These are phyloP conservation scores for Schizosaccharomyces japonicus DNA, from an alignment of 805 yeast species.

Conservation along the genomic window DNA sequence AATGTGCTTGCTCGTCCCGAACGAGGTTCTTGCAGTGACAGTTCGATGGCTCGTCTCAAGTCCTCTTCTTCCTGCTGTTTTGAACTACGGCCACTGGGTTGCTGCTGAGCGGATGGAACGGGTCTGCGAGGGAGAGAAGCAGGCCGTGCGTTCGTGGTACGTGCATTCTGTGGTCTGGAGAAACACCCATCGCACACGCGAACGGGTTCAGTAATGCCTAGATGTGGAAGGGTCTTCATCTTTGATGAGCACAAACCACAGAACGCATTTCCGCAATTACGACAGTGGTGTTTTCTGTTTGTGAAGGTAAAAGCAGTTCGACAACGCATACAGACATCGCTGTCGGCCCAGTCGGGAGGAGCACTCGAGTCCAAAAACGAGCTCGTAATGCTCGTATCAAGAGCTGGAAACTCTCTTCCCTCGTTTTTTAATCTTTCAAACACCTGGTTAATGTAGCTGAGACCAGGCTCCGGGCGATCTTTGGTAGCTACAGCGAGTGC, in stretches of 20 bases:
- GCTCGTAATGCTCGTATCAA: constrained; percentile 11
- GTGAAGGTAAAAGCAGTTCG: constrained; percentile 55
- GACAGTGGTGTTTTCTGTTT: constrained; percentile 85
- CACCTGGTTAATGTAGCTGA: constrained; percentile 37
- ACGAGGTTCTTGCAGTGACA: constrained; percentile 40
- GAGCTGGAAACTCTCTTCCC: constrained; percentile 17
- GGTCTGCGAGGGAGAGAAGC: constrained; percentile 10
- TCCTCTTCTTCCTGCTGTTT: constrained; percentile 48
- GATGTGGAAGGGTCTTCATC: constrained; percentile 43
- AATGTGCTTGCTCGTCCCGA: constrained; percentile 3
- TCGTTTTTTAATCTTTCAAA: constrained; percentile 36
- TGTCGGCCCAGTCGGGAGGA: constrained; percentile 95
- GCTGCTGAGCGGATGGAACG: constrained; percentile 9
- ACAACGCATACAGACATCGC: constrained; percentile 86
- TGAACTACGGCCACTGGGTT: constrained; percentile 8
- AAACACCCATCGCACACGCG: constrained; percentile 83
- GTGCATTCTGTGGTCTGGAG: constrained; percentile 25
- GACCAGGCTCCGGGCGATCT: constrained; percentile 32
- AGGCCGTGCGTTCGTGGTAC: constrained; percentile 11
- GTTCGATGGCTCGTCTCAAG: constrained; percentile 48
- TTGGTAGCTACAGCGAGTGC: constrained; percentile 58
- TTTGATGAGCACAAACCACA: constrained; percentile 69
- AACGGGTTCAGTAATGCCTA: constrained; percentile 73
- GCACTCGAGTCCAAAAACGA: constrained; percentile 59
- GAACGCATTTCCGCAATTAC: constrained; percentile 90